Evolutionary conservation across 148 eudicot species (phyloP), one percentile per base, ranked within the genome.

Genomic region (Camellia lanceoleosa): DNA sequence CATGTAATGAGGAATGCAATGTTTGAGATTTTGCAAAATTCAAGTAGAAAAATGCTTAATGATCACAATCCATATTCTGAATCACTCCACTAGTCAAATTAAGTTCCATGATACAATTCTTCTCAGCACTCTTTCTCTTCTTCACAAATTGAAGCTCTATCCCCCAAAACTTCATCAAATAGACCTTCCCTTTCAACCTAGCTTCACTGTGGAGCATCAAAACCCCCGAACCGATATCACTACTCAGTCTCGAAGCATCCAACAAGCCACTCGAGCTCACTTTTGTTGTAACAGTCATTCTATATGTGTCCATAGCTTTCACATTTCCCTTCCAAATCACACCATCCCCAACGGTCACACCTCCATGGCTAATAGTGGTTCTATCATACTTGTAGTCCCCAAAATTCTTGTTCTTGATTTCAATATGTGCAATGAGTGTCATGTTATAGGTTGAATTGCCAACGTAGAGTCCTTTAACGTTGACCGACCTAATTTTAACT

Each of bases 341-440:
- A 2, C 71, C 81, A 5, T 60, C 67, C 16, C 87, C 87, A 7
- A 85, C 79, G 49, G 64, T 30, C 38, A 71, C 74, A 2, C 76
- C 85, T 3, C 52, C 42, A 52, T 82, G 80, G 75, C n/a, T 75
- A 1, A 82, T 41, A 56, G 80, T 71, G 66, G 78, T 59, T 38
- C 60, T 71, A 13, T 62, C 56, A 67, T 79, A 85, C 47, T 42
- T 71, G 20, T 82, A 79, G 2, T 79, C 42, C 2, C 23, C 83
- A 11, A 19, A 18, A 51, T 82, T 82, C 71, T 74, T 82, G 81
- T 85, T 85, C n/a, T 71, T 77, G 12, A 80, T 65, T 20, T 78
- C 75, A 7, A 74, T 52, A 6, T 77, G 79, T 5, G 81, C 81
- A 2, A 44, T 44, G 55, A 82, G 12, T 3, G 81, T 67, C 20